phyloP scores from a whole-genome alignment of 768 basidiomycete species.

The Fomitopsis serialis region DNA sequence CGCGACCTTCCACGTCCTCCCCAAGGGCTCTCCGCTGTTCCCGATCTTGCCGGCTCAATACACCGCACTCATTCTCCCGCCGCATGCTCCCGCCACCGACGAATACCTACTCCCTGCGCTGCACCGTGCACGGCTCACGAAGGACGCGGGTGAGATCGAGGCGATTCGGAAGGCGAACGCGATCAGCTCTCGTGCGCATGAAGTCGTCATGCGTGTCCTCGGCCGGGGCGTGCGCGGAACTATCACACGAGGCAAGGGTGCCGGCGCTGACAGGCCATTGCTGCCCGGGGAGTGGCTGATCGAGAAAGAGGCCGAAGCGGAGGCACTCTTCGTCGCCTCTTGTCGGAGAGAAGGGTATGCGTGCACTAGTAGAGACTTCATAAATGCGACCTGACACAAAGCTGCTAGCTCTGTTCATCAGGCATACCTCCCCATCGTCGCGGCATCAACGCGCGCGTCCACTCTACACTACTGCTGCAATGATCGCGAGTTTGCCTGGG shows the following conservation, averaged over 20 bases:
- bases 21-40: conserved; percentile 45
- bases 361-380: not conserved
- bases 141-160: conserved; percentile 68
- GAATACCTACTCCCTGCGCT: conserved; percentile 69
- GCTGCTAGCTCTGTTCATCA: conserved; percentile 69
- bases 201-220: conserved; percentile 86
- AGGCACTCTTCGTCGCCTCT: conserved; percentile 88
- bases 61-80: conserved; percentile 29
- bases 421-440: conserved; percentile 91
- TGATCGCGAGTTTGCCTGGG: conserved; percentile 82
- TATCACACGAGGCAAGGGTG: conserved; percentile 40
- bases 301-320: conserved; percentile 89
- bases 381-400: not conserved
- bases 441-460: conserved; percentile 78
- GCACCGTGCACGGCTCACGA: conserved; percentile 76
- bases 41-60: conserved; percentile 43
- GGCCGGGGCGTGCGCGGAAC: conserved; percentile 64
- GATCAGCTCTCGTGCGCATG: conserved; percentile 87
- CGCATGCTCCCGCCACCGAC: conserved; percentile 41
- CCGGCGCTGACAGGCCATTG: conserved; percentile 37
- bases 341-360: conserved; percentile 83
- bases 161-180: conserved; percentile 75
- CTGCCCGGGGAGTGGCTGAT: conserved; percentile 85
- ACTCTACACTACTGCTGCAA: conserved; percentile 96
- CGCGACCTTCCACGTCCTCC: conserved; percentile 64